These are phyloP conservation scores for Saccharomycopsis sp. DNA, from an alignment of 805 yeast species.

Conservation along the genomic window DNA sequence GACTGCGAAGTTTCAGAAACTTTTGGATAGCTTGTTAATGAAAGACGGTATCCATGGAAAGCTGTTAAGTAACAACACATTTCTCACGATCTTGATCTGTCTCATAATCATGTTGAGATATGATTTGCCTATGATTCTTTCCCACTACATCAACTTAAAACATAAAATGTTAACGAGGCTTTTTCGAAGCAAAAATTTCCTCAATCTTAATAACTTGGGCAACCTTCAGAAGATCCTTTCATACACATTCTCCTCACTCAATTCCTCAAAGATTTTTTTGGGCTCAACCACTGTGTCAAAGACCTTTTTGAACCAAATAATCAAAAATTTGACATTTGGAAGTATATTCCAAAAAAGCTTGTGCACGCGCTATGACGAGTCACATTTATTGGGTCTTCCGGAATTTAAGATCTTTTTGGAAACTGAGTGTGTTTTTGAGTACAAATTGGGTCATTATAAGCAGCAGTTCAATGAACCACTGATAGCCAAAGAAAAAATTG, in stretches of 20 bases:
- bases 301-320: conserved; percentile 3
- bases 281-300: not conserved
- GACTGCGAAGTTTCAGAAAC: not conserved
- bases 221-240: conserved; percentile 3
- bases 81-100: conserved; percentile 3
- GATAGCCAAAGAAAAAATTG: no score
- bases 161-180: conserved; percentile 2
- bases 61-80: conserved; percentile 1
- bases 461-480: no score
- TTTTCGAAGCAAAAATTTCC: not conserved
- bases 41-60: not conserved
- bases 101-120: conserved; percentile 4
- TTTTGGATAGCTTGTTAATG: conserved; percentile 4
- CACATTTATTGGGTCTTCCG: no score
- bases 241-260: conserved; percentile 4
- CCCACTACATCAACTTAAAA: conserved; percentile 4
- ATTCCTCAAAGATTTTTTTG: conserved; percentile 5
- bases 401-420: no score
- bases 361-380: no score
- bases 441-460: no score
- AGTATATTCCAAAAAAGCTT: no score
- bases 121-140: not conserved
- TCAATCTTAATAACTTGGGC: not conserved
- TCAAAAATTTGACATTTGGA: not conserved
- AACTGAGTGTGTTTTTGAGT: no score